Evolutionary conservation across 331 rosid genomes (phyloP), one percentile per base, ranked within the genome.

Genomic region (Dryas integrifolia): DNA sequence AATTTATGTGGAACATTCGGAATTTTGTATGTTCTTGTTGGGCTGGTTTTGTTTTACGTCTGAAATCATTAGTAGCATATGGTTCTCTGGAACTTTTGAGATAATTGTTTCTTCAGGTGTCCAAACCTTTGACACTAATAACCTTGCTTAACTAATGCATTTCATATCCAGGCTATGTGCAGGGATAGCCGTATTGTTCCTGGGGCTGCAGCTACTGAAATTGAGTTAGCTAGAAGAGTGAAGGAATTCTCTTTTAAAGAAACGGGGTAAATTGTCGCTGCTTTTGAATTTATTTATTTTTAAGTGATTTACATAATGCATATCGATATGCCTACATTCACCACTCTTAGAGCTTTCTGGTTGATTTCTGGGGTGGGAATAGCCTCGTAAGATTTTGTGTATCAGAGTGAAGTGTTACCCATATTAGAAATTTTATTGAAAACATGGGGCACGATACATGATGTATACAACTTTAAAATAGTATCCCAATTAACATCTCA

Each of bases 191-290:
- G 98, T 21, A 80, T 65, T 51, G 93, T 94, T 73, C 96, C 98
- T 58, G 98, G 97, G 58, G 98, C 96, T 66, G 93, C 98, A 4
- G 98, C 98, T 69, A 91, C 98, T 41, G 98, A 94, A 86, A 94
- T 94, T 60, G 98, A 94, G 86, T 76, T 91, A 68, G 98, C 92
- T 65, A 86, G 72, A 79, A 84, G 92, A 70, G 88, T 94, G 69
- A 91, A 89, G 82, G 98, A 94, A 21, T 91, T 91, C 65, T 89
- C 96, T 74, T 91, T 81, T 79, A 85, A 85, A 82, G 97, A 89
- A 88, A 91, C 96, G 5, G 97, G 98, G 98, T 94, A 85, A 41
- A 18, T 65, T 38, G 44, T 26, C 62, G 60, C 14, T 24, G 21
- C 2, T 50, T 47, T 55, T 11, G 9, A 21, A 40, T 50, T 3